Conservation (phyloP, 129 eudicot species). For the Glebionis coronaria region DNA sequence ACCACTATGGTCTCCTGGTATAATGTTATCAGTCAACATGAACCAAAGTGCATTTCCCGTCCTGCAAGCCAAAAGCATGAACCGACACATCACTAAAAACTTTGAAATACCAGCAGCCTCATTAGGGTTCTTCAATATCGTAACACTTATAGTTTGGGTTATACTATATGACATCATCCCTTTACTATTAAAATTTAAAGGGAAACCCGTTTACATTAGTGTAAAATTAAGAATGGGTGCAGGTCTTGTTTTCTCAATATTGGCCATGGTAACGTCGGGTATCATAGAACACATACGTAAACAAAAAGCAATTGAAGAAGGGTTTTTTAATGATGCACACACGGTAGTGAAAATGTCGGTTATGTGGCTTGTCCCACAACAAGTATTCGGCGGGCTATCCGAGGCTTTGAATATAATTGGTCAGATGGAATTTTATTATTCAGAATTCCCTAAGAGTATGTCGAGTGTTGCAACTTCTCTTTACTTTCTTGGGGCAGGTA, state of each 20-base stretch:
- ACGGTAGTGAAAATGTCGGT: slow-evolving; percentile 73
- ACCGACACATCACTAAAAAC: slow-evolving; percentile 53
- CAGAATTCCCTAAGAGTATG: slow-evolving; percentile 91
- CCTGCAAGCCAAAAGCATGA: slow-evolving; percentile 73
- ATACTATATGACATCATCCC: slow-evolving; percentile 73
- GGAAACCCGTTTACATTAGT: slow-evolving; percentile 48
- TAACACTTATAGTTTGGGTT: slow-evolving; percentile 58
- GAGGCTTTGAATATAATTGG: slow-evolving; percentile 77
- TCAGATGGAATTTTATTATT: slow-evolving; percentile 71
- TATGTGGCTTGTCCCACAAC: slow-evolving; percentile 66
- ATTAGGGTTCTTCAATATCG: slow-evolving; percentile 44
- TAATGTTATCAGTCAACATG: no score
- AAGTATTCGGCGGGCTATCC: slow-evolving; percentile 51
- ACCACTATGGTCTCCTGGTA: no score
- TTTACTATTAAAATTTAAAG: slow-evolving; percentile 45
- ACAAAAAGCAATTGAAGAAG: slow-evolving; percentile 50
- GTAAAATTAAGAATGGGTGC: slow-evolving; percentile 73
- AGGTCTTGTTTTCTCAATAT: slow-evolving; percentile 47
- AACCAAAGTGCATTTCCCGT: slow-evolving; percentile 54
- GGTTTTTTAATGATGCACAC: slow-evolving; percentile 40
- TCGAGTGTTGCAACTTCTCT: slow-evolving; percentile 66
- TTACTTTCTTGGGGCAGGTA: slow-evolving; percentile 51
- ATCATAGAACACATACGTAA: slow-evolving; percentile 58
- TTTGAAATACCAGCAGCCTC: slow-evolving; percentile 84
- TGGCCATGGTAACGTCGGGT: slow-evolving; percentile 53